These are phyloP conservation scores for Talaromyces borbonicus DNA, from an alignment of 495 filamentous ascomycete genomes.

Conservation along the genomic window DNA sequence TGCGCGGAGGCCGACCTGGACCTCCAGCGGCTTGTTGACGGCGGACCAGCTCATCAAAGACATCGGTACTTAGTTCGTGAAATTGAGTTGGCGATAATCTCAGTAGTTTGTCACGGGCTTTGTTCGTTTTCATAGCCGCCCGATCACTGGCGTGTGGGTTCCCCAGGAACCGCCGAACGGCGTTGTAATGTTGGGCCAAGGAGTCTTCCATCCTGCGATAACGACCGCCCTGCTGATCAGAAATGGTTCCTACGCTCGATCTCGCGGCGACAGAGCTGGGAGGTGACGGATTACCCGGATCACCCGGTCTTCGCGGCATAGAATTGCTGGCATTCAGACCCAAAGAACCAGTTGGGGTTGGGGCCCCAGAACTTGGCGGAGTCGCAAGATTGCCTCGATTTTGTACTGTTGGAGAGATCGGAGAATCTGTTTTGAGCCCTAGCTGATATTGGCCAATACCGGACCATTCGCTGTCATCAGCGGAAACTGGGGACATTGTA, in stretches of 20 bases:
- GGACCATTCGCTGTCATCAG: conserved; percentile 81
- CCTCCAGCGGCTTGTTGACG: conserved; percentile 58
- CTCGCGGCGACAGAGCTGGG: conserved; percentile 71
- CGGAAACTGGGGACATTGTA: conserved; percentile 77
- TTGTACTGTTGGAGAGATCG: conserved; percentile 42
- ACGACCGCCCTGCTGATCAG: conserved; percentile 50
- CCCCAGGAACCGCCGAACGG: conserved; percentile 65
- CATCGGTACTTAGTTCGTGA: conserved; percentile 92
- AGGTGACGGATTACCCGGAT: conserved; percentile 65
- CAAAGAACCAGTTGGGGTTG: conserved; percentile 34
- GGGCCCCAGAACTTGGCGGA: conserved; percentile 58
- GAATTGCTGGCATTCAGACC: conserved; percentile 38
- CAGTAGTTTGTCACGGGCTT: conserved; percentile 85
- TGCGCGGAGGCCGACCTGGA: conserved; percentile 42
- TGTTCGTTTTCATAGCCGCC: conserved; percentile 63
- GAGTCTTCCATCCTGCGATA: conserved; percentile 53
- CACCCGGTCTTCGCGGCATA: conserved; percentile 22
- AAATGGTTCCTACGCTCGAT: conserved; percentile 60
- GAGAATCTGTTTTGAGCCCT: conserved; percentile 40
- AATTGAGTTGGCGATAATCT: conserved; percentile 86
- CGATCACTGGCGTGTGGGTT: conserved; percentile 64
- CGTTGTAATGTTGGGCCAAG: conserved; percentile 70
- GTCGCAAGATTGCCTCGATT: conserved; percentile 57
- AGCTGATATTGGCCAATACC: conserved; percentile 61
- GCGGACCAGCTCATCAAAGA: conserved; percentile 89